These are phyloP conservation scores for Salix caprea DNA, from an alignment of 345 rosid species.

Conservation along the genomic window DNA sequence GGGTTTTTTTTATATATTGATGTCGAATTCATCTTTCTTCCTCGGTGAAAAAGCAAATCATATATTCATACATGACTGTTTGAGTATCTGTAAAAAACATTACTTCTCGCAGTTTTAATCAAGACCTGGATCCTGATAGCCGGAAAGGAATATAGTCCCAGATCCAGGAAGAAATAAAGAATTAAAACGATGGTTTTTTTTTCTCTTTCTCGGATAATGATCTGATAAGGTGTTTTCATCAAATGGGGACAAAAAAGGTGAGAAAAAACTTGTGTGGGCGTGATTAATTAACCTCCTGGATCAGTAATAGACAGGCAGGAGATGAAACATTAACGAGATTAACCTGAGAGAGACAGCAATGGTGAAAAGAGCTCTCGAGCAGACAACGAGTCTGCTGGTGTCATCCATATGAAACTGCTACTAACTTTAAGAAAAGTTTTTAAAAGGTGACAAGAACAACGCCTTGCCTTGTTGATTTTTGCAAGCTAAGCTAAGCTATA, in stretches of 20 bases:
- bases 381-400: constrained; percentile 10
- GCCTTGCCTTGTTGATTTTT: constrained; percentile 29
- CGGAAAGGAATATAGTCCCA: no score
- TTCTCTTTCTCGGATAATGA: no score
- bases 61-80: no score
- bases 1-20: no score
- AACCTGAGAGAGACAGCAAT: constrained; percentile 28
- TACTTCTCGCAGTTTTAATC: no score
- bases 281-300: neutral
- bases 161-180: no score
- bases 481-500: constrained; percentile 45
- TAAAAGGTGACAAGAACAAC: neutral
- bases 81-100: no score
- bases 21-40: no score
- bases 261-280: neutral
- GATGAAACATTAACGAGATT: neutral
- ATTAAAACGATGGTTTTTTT: no score
- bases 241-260: neutral
- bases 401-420: neutral
- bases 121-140: no score
- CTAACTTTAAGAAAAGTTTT: neutral
- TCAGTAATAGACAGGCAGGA: neutral
- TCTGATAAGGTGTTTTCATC: neutral
- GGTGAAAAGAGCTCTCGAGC: constrained; percentile 33
- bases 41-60: no score